phyloP scores from a whole-genome alignment of 2,329 filamentous ascomycete species.

The Hyphodiscus sp. region DNA sequence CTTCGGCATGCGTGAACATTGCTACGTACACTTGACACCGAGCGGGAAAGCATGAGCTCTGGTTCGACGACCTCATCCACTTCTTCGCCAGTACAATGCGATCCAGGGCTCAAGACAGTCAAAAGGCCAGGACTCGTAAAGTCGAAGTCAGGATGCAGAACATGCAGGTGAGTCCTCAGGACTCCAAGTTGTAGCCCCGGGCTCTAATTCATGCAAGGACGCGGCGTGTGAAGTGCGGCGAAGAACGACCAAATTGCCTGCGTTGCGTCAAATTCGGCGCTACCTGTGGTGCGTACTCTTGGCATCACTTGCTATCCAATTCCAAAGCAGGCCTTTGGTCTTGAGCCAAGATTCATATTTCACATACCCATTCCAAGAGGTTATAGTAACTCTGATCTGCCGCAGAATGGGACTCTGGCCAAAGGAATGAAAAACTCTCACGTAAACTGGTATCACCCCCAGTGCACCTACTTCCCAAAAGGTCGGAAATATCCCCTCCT shows the following conservation, averaged over 20 bases:
- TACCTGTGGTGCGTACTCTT: no score
- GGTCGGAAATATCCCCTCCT: slow-evolving; percentile 10
- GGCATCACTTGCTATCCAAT: no score
- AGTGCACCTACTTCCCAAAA: no score
- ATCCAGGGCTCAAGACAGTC: slow-evolving; percentile 2
- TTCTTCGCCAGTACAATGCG: background rate
- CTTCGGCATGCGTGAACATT: no score
- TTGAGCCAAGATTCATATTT: no score
- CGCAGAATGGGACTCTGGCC: background rate
- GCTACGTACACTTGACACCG: no score
- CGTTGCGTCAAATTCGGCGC: slow-evolving; percentile 16
- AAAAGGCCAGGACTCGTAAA: slow-evolving; percentile 7
- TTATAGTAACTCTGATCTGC: no score
- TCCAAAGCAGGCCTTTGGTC: no score
- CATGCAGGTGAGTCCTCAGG: slow-evolving; percentile 10
- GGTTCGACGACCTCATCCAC: background rate
- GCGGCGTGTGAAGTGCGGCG: slow-evolving; percentile 19
- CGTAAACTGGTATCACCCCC: no score
- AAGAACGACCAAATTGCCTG: slow-evolving; percentile 16
- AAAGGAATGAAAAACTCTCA: no score
- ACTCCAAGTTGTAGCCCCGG: background rate
- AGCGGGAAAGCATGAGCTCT: background rate
- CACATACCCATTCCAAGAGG: no score
- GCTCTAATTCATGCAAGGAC: slow-evolving; percentile 4
- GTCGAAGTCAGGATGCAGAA: slow-evolving; percentile 9